Evolutionary conservation across 2,329 filamentous ascomycete genomes (phyloP), one percentile per base, ranked within the genome.

Genomic region (Verticillium klebahnii): DNA sequence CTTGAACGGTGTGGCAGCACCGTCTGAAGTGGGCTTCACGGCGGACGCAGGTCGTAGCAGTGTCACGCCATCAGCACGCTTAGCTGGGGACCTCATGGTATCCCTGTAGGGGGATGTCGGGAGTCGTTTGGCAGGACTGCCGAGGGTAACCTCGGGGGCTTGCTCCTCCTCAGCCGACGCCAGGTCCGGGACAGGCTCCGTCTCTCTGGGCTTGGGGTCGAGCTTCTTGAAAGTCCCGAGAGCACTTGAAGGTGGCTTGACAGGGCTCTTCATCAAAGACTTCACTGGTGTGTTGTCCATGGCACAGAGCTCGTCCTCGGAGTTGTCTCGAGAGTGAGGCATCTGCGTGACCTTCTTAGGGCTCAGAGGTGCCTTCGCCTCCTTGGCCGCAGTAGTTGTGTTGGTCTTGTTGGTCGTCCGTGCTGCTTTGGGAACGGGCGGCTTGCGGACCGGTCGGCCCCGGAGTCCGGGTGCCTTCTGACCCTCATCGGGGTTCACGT

Each of bases 301-400:
- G 11, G 76, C 78, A 32, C 82, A 82, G 39, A 88, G 80, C 70
- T 88, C 85, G 68, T 89, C 85, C 58, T 88, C 85, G 34, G 85
- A 86, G 32, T 70, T 68, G 59, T 83, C 82, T 65, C 74, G 73
- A 69, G 69, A 77, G 63, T 77, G 66, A 58, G 79, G 76, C 67
- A 88, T 76, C 74, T 87, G 84, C 50, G 84, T 85, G 67, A 85
- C 80, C 78, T 89, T 89, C 78, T 84, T 88, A 75, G 85, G 85
- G 74, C 85, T 88, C 60, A 89, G 75, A 37, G 86, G 85, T 61
- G 79, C 80, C 65, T 80, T 80, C 50, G 74, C 72, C 61, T 76
- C 71, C 63, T 75, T 73, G 23, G 69, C 66, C n/a, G 72, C 68
- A 6, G 68, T 64, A 14, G 70, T 56, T n/a, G 62, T 57, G 8